Percentiles rank a stretch among this genome's conserved stretches.
phyloP scores from a whole-genome alignment of 441 rosid species.

The Biscutella laevigata region DNA sequence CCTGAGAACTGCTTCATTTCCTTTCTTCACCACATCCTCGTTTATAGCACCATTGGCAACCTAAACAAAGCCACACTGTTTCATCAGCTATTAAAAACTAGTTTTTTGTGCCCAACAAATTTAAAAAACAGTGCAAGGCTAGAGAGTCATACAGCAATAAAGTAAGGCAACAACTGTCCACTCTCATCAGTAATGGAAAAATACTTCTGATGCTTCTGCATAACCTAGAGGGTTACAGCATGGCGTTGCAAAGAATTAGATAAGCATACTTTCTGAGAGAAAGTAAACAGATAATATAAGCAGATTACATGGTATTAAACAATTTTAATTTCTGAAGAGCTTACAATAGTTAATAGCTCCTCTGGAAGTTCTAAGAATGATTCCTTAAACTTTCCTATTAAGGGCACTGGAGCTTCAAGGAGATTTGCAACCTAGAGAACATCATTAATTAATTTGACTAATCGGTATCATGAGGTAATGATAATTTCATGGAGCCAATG shows the following conservation, averaged over 20 bases:
- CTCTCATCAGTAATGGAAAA: slow-evolving; percentile 54
- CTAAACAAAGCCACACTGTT: slow-evolving; percentile 36
- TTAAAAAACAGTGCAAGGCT: slow-evolving; percentile 11
- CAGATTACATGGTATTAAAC: not conserved
- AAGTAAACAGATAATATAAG: slow-evolving; percentile 2
- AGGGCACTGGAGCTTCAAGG: slow-evolving; percentile 83
- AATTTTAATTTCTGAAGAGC: slow-evolving; percentile 20
- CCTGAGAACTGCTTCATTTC: slow-evolving; percentile 99
- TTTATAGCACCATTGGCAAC: slow-evolving; percentile 92
- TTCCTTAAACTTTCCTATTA: slow-evolving; percentile 72
- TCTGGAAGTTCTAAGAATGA: slow-evolving; percentile 88
- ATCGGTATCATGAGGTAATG: not conserved
- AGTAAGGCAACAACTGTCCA: slow-evolving; percentile 74
- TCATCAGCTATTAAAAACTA: slow-evolving; percentile 7
- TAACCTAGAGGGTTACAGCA: slow-evolving; percentile 50
- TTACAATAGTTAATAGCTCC: slow-evolving; percentile 81
- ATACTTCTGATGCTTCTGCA: slow-evolving; percentile 97
- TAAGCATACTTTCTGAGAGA: not conserved
- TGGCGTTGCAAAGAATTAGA: slow-evolving; percentile 6
- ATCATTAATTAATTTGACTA: slow-evolving; percentile 3
- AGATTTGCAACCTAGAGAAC: slow-evolving; percentile 81
- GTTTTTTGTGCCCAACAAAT: not conserved
- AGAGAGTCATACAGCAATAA: slow-evolving; percentile 63
- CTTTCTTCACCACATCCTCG: slow-evolving; percentile 69
- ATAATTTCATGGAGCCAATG: not conserved